A percentile compares a stretch with the other conserved stretches of the same genome.
These are phyloP conservation scores for Cadophora sp. DNA, from an alignment of 2,329 filamentous ascomycete species.

Conservation along the genomic window DNA sequence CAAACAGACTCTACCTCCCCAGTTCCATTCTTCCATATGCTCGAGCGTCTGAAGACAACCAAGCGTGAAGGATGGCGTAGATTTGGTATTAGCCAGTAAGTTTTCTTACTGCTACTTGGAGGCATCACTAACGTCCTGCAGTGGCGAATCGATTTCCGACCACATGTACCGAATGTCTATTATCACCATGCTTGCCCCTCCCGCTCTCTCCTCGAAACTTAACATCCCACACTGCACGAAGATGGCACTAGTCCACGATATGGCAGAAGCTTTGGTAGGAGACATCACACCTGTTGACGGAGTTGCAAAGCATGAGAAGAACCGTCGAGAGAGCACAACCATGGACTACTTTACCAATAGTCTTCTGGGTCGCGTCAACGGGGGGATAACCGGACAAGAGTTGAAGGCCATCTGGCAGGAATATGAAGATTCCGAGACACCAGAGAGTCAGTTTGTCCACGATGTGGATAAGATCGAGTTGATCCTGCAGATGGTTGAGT, in stretches of 20 bases:
- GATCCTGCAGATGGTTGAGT: constrained; percentile 94
- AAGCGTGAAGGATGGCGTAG: constrained; percentile 96
- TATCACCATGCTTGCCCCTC: constrained; percentile 89
- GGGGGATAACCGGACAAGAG: constrained; percentile 71
- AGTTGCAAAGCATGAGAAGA: constrained; percentile 87
- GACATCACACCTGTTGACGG: constrained; percentile 95
- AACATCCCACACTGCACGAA: constrained; percentile 86
- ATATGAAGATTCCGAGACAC: constrained; percentile 86
- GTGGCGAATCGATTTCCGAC: constrained; percentile 91
- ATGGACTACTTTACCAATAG: constrained; percentile 85
- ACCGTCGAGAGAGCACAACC: constrained; percentile 80
- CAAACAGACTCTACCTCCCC: constrained; percentile 72
- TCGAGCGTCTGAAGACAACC: constrained; percentile 93
- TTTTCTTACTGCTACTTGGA: not conserved
- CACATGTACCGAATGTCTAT: constrained; percentile 99
- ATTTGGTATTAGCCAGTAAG: constrained; percentile 73
- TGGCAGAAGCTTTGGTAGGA: constrained; percentile 93
- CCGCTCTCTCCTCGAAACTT: constrained; percentile 71
- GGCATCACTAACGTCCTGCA: constrained; percentile 43
- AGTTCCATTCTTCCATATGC: constrained; percentile 90
- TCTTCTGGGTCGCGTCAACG: constrained; percentile 77
- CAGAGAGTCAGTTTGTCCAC: constrained; percentile 89
- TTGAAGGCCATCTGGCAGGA: constrained; percentile 89
- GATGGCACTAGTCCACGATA: constrained; percentile 97
- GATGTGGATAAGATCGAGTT: constrained; percentile 98